These are phyloP conservation scores for Linnemannia exigua DNA, from an alignment of 192 early-diverging fungal species.

Conservation along the genomic window DNA sequence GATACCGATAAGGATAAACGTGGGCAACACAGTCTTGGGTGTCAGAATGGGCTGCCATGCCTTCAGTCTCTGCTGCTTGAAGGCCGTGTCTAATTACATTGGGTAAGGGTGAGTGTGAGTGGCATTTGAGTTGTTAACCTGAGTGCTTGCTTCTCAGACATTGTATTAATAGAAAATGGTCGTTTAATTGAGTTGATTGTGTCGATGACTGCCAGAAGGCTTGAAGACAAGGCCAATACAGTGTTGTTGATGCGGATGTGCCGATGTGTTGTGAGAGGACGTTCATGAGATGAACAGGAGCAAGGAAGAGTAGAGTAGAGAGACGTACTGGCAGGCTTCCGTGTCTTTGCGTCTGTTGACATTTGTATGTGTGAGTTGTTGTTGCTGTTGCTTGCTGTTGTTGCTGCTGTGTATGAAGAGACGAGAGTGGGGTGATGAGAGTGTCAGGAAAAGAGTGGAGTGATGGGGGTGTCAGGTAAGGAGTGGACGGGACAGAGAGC, in stretches of 20 bases:
- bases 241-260: too few relatives aligned
- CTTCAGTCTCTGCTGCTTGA: slow-evolving; percentile 99
- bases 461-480: not conserved
- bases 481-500: not conserved
- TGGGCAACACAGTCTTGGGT: slow-evolving; percentile 97
- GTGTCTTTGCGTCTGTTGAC: slow-evolving; percentile 65
- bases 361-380: slow-evolving; percentile 19
- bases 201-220: not conserved
- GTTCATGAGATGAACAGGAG: not conserved
- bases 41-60: slow-evolving; percentile 99
- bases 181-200: not conserved
- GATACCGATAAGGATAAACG: slow-evolving; percentile 94
- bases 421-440: not conserved
- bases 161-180: not conserved
- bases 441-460: not conserved
- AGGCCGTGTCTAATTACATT: slow-evolving; percentile 85
- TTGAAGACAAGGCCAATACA: not conserved
- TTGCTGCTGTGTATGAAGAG: not conserved
- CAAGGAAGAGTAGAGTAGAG: too few relatives aligned
- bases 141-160: too few relatives aligned
- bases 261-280: not conserved
- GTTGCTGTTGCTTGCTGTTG: not conserved
- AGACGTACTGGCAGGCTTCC: slow-evolving; percentile 71
- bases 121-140: too few relatives aligned
- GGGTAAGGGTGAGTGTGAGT: too few relatives aligned